phyloP scores from a whole-genome alignment of 2,329 filamentous ascomycete genomes.

The Fusarium newnesense region DNA sequence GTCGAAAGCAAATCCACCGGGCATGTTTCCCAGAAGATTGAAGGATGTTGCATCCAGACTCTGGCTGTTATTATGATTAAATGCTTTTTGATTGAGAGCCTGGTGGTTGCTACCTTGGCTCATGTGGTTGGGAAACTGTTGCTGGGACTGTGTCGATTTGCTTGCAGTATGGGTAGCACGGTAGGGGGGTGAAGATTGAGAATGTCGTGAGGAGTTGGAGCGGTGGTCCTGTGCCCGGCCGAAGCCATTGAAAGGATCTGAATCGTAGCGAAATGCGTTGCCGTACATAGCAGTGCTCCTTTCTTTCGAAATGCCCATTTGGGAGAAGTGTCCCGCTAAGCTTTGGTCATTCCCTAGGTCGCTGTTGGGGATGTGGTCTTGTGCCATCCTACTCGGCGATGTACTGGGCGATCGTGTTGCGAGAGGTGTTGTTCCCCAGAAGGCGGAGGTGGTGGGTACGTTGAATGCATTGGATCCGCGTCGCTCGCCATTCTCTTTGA shows the following conservation, averaged over 20 bases:
- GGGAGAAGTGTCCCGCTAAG: conserved; percentile 50
- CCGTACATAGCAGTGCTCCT: conserved; percentile 36
- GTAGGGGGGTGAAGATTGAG: conserved; percentile 46
- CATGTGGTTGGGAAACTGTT: conserved; percentile 53
- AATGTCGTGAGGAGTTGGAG: conserved; percentile 66
- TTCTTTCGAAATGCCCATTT: conserved; percentile 37
- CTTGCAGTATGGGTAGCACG: conserved; percentile 52
- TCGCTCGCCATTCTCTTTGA: conserved; percentile 46
- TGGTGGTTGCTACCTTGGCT: conserved; percentile 54
- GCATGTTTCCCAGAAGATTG: conserved; percentile 43
- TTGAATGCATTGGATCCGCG: conserved; percentile 77
- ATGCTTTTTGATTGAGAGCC: conserved; percentile 43
- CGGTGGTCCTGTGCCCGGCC: conserved; percentile 62
- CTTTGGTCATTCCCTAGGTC: conserved; percentile 57
- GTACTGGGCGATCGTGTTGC: conserved; percentile 59
- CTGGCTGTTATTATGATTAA: conserved; percentile 49
- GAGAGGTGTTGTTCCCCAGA: conserved; percentile 67
- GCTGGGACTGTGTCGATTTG: conserved; percentile 60
- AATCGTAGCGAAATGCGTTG: conserved; percentile 42
- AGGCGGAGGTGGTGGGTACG: conserved; percentile 70
- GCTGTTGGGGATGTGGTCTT: conserved; percentile 58
- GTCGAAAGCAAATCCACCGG: conserved; percentile 57
- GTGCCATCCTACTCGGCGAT: conserved; percentile 67
- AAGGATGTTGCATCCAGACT: conserved; percentile 39
- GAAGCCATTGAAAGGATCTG: conserved; percentile 35